Evolutionary conservation across 805 yeast species (phyloP).

Genomic region (Sugiyamaella qingdaonensis): DNA sequence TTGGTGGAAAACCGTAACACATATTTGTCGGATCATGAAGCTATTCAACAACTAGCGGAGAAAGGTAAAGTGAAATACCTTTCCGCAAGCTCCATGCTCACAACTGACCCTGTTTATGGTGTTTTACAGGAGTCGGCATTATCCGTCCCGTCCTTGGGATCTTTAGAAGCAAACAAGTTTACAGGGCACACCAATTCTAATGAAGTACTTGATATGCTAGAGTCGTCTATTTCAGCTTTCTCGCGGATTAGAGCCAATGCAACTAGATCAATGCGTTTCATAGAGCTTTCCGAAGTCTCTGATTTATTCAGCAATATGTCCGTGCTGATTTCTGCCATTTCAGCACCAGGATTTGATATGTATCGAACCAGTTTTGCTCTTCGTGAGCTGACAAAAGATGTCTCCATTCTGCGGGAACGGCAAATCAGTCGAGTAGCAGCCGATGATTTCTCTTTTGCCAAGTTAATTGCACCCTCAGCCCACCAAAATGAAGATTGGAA

Average conservation of each 20-base stretch:
- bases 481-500: background rate
- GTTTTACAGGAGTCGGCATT: constrained; percentile 49
- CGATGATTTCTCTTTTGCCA: background rate
- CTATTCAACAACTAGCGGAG: constrained; percentile 12
- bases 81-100: constrained; percentile 20
- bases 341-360: constrained; percentile 1
- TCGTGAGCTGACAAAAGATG: constrained; percentile 1
- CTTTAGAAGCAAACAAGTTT: background rate
- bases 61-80: constrained; percentile 18
- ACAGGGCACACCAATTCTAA: background rate
- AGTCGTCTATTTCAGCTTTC: background rate
- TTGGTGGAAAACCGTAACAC: background rate
- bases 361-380: background rate
- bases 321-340: constrained; percentile 14
- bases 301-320: constrained; percentile 12
- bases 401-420: constrained; percentile 9
- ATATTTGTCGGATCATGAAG: constrained; percentile 5
- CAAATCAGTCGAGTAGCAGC: background rate
- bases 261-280: background rate
- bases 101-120: constrained; percentile 46
- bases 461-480: background rate
- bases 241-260: background rate
- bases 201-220: background rate
- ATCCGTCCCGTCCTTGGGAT: constrained; percentile 38
- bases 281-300: constrained; percentile 16